Evolutionary conservation across 371 early-diverging fungal genomes (phyloP), one percentile per base, ranked within the genome.

Genomic region (Mortierella sp.): DNA sequence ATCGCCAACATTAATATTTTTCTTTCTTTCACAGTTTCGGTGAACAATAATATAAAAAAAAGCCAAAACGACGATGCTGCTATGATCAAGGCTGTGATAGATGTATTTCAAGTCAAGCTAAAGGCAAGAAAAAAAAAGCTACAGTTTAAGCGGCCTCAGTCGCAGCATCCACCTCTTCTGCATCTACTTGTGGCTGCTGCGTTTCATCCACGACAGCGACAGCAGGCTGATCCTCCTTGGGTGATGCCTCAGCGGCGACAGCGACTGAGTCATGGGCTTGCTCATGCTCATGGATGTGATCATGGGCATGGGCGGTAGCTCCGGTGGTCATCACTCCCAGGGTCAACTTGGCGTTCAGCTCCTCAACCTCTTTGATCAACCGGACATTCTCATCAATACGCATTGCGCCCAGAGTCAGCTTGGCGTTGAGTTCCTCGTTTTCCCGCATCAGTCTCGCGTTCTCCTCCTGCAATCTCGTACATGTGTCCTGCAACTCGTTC

Each of bases 401-500:
- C 92, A 94, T 91, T 2, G 91, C 88, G 37, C 93, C 89, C 43
- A 93, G 79, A 3, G 91, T 89, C 64, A 95, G 76, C 83, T 93
- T 94, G 21, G 91, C 91, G 59, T 92, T 91, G 40, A 94, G 85
- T 73, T 94, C 94, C 74, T 93, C 92, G 54, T 94, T 82, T 86
- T 95, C 92, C 79, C 93, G 91, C 71, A 89, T 88, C 72, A 95
- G 76, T 6, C 83, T 86, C 0, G 88, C 79, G 80, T 95, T 95
- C 64, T 96, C 94, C 43, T 92, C 90, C 75, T 93, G 93, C n/a
- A 96, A 78, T 34, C 89, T 83, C 14, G 88, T 81, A 31, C 94
- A 90, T 64, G 93, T 92, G 51, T 93, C 92, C 77, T 96, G 95
- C 81, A 96, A 91, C 50, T 93, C 94, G 50, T 89, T 89, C 50